Evolutionary conservation across 306 rosid genomes (phyloP), one percentile per base, ranked within the genome.

Genomic region (Citrullus colocynthis): DNA sequence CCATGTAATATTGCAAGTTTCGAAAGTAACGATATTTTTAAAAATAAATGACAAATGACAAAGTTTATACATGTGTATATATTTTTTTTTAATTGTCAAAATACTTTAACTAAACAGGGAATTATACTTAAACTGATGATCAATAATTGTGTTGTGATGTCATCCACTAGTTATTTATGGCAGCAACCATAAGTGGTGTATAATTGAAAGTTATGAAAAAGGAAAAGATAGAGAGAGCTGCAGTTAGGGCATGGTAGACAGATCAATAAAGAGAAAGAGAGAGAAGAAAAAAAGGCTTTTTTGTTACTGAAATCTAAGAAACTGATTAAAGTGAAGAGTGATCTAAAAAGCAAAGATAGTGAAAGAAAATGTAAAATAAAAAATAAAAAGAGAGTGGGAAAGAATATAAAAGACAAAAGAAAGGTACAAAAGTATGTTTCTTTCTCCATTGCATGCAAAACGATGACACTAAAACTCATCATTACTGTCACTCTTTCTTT

Each of bases 251-350:
- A 16, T 64, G 1, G 71, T 34, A 65, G 73, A 65, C 73, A 18
- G 51, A 65, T 65, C 48, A 39, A 65, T 34, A 34, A 64, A 64
- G 49, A 41, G 21, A n/a, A 9, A 56, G 39, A 76, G 56, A 83
- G 85, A 18, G 75, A 17, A 24, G 9, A 42, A 12, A 37, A n/a
- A 66, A n/a, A 45, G 41, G 54, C 78, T 79, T 88, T 90, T 86
- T 87, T 82, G 87, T 88, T 91, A 86, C 91, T 90, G 93, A 91
- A 91, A 86, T 88, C 93, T 88, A 88, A 87, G 93, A 86, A 87
- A 76, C 55, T 81, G 88, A 85, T 83, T 85, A 90, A 90, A 88
- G 91, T 80, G 83, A 52, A 52, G 54, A 55, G 87, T 82, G 83
- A 88, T 81, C 85, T 78, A 69, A 90, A 64, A 88, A 88, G 88